A percentile compares a stretch with the other conserved stretches of the same genome.
Evolutionary conservation across 352 stramenopile species (phyloP).

Genomic region (Peronospora tabacina): DNA sequence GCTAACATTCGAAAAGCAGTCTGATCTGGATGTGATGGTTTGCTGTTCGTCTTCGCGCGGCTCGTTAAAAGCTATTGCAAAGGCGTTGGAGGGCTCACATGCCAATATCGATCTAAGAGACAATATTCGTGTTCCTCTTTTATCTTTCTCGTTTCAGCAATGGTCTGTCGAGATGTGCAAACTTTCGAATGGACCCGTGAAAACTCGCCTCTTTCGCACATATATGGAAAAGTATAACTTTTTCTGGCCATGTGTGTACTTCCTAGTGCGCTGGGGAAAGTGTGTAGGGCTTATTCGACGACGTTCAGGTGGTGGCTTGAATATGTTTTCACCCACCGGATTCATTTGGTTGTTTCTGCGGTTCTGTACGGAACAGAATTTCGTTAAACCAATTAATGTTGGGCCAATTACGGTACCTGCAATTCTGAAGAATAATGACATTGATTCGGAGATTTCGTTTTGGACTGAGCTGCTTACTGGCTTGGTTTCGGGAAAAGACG

Average conservation of each 20-base stretch:
- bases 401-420: conserved; percentile 27
- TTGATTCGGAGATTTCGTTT: conserved; percentile 56
- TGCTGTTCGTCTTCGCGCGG: conserved; percentile 13
- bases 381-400: conserved; percentile 36
- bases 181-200: conserved; percentile 49
- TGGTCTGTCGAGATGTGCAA: conserved; percentile 65
- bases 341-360: conserved; percentile 71
- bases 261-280: conserved; percentile 71
- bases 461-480: conserved; percentile 47
- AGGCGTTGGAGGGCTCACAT: conserved; percentile 24
- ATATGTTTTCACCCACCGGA: conserved; percentile 53
- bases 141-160: conserved; percentile 54
- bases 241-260: conserved; percentile 68
- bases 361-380: conserved; percentile 50
- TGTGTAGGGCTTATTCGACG: conserved; percentile 57
- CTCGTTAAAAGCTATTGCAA: conserved; percentile 29
- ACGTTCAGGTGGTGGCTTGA: conserved; percentile 35
- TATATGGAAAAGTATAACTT: conserved; percentile 65
- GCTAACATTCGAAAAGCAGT: conserved; percentile 71
- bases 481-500: conserved; percentile 29
- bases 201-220: conserved; percentile 57
- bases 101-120: conserved; percentile 39
- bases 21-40: conserved; percentile 65
- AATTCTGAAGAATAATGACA: conserved; percentile 36
- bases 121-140: conserved; percentile 48